These are phyloP conservation scores for Boletus rubroflammeus DNA, from an alignment of 768 basidiomycete species.

Conservation along the genomic window DNA sequence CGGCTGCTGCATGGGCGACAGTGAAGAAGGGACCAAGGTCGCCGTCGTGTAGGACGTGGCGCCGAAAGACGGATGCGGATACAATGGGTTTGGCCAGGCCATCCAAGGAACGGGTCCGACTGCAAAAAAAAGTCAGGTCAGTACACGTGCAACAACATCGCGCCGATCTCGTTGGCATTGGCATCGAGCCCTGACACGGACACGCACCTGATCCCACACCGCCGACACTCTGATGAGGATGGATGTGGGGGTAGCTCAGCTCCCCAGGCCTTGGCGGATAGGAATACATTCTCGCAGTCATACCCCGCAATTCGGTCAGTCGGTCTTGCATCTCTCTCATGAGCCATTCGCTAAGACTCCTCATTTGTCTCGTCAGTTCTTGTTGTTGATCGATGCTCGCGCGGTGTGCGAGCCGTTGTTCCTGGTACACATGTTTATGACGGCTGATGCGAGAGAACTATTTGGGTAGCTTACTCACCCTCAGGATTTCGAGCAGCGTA, in stretches of 20 bases:
- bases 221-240: background rate
- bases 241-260: background rate
- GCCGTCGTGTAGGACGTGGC: background rate
- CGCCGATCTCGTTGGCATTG: background rate
- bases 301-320: background rate
- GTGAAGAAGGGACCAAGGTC: background rate
- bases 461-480: background rate
- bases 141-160: no score
- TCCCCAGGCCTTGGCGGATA: background rate
- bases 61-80: background rate
- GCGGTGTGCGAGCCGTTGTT: constrained; percentile 1
- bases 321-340: constrained; percentile 9
- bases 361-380: constrained; percentile 1
- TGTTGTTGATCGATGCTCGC: constrained; percentile 3
- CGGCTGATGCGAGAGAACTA: background rate
- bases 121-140: background rate
- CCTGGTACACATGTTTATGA: background rate
- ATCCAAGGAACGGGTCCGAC: background rate
- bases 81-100: background rate
- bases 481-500: constrained; percentile 1
- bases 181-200: background rate
- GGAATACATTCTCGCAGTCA: background rate
- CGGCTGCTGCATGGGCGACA: background rate
- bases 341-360: constrained; percentile 3
- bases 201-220: background rate